Base-by-base conservation (phyloP, 2,329 filamentous ascomycete species). In the Plectosphaerella sp. region DNA sequence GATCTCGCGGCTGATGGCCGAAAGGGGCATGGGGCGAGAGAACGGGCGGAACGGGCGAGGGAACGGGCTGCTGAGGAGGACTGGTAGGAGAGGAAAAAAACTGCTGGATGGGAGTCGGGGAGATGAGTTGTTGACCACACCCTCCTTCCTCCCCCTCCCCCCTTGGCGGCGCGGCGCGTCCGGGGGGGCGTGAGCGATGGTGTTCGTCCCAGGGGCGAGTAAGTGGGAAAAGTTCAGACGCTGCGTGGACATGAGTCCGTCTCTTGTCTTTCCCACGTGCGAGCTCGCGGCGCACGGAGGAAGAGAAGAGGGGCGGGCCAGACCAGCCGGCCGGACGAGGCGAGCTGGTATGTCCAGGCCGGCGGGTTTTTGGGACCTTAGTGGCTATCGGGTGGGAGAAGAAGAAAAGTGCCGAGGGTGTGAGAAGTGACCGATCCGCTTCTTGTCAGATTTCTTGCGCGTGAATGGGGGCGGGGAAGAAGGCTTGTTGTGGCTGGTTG, bases 371-470 rank as follows among this genome's bases (percentile, higher is more conserved):
- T 7, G 37, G 37, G 37, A 39, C 37, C 15, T 7, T n/a, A 39
- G 37, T 14, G 14, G 37, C 37, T 9, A 18, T 14, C 37, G 37
- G 37, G 7, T 15, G 15, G 41, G 16, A 18, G 16, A 18, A 43
- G 41, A 43, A 43, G 16, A 16, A 16, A 43, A 10, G 10, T 18
- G 41, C n/a, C n/a, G 18, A 20, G 10, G 22, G 18, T 3, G 16
- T 43, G 41, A 43, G 41, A 43, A 43, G 41, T 43, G 41, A 43
- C 41, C 41, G 41, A 43, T 43, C 41, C 28, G 28, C 11, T 33
- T 22, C 22, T 12, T 33, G 28, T 10, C 28, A 33, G 28, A 33
- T 33, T 88, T 88, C 61, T 88, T 85, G 52, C 82, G 77, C 8
- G 22, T 3, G 22, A 22, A 22, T 3, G 3, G 5, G 5, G 22